Base-by-base conservation (phyloP, 257 asterid species). In the Primulina eburnea region DNA sequence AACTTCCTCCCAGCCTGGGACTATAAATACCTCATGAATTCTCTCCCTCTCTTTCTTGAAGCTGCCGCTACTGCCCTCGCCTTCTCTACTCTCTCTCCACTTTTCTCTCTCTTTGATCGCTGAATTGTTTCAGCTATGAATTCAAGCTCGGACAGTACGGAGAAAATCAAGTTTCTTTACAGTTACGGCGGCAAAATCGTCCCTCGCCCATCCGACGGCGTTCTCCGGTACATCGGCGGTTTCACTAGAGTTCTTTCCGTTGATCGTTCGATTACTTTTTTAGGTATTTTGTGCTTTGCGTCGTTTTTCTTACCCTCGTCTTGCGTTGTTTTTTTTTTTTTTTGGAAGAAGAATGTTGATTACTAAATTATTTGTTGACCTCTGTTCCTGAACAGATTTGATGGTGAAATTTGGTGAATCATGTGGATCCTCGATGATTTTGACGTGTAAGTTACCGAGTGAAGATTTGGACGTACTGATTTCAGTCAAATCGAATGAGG, bases 391-490 rank as follows among this genome's bases (percentile, higher is more conserved):
- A 63, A 20, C 81, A 88, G 98, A 90, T 55, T 73, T 90, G 81
- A 69, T 88, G 86, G 84, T 83, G 80, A 92, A 90, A 83, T 86
- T 92, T 14, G 90, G 83, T 33, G 98, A 92, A 68, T 77, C 82
- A 43, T 85, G 87, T 76, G 92, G 96, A 70, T 75, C 80, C 2
- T 86, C 97, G 6, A 76, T 86, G 89, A 72, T 35, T 59, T 77
- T 92, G 78, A 88, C 77, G 79, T 92, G 97, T 75, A 86, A 87
- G 76, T 75, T 92, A 38, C 98, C 97, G 11, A 78, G 56, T 6
- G 97, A 88, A 62, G 97, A 91, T 81, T 64, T 91, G 33, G 99
- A 94, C 55, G 77, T 94, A 72, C 73, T 94, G 40, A 76, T 94
- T 30, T 76, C 97, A 17, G 68, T 94, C 63, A 85, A 80, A 68